A percentile compares a stretch with the other conserved stretches of the same genome.
These are phyloP conservation scores for Nicotiana undulata DNA, from an alignment of 257 asterid genomes.

Conservation along the genomic window DNA sequence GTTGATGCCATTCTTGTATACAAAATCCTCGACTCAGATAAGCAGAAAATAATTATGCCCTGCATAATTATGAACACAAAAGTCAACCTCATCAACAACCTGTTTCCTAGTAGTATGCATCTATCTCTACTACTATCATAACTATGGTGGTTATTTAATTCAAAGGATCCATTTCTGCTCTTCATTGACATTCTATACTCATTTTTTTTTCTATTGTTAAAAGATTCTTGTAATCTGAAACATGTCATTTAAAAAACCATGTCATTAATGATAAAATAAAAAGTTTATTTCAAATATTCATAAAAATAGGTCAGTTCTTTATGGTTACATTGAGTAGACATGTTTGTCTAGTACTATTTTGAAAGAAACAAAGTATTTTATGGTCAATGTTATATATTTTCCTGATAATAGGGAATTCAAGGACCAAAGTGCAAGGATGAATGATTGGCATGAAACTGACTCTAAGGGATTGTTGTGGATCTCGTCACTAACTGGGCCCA, in stretches of 20 bases:
- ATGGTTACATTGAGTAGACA: neutral
- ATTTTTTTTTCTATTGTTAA: too few relatives aligned
- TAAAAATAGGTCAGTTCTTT: too few relatives aligned
- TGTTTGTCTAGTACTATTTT: neutral
- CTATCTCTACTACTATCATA: neutral
- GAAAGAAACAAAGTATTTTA: neutral
- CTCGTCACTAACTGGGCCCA: neutral
- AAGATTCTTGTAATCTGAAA: too few relatives aligned
- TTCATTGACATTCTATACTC: too few relatives aligned
- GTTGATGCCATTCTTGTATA: slow-evolving; percentile 33
- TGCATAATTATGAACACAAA: neutral
- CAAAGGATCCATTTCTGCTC: too few relatives aligned
- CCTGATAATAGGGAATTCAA: too few relatives aligned
- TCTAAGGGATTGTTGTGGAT: neutral
- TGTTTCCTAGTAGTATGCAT: neutral
- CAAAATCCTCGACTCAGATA: neutral
- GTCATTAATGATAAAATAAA: too few relatives aligned
- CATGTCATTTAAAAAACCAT: too few relatives aligned
- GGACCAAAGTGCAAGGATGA: too few relatives aligned
- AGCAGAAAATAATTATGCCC: neutral
- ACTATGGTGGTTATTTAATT: too few relatives aligned
- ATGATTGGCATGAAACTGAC: too few relatives aligned
- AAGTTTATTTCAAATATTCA: too few relatives aligned
- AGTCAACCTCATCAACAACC: neutral
- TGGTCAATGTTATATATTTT: neutral